A percentile compares a stretch with the other conserved stretches of the same genome.
phyloP scores from a whole-genome alignment of 2,329 filamentous ascomycete genomes.

The Xylogone sp. region DNA sequence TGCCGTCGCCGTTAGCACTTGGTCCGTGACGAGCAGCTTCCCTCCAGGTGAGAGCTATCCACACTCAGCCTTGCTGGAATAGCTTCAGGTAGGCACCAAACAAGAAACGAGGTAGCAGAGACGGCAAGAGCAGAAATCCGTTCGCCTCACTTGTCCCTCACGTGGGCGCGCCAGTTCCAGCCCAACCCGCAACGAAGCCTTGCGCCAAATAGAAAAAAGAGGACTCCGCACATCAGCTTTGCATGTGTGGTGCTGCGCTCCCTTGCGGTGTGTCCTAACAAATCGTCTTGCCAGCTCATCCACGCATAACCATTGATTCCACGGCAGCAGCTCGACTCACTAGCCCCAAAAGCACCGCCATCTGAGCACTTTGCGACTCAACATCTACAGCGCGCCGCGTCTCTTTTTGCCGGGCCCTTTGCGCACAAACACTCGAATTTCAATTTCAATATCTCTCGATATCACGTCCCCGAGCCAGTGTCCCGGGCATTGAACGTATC shows the following conservation, averaged over 20 bases:
- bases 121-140: too few species aligned
- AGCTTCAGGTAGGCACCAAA: slow-evolving; percentile 15
- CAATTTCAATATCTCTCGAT: not conserved
- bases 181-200: slow-evolving; percentile 30
- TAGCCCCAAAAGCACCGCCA: slow-evolving; percentile 13
- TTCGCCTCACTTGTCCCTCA: slow-evolving; percentile 22
- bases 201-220: slow-evolving; percentile 33
- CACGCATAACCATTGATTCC: slow-evolving; percentile 56
- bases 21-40: not conserved
- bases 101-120: too few species aligned
- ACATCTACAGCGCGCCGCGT: slow-evolving; percentile 3
- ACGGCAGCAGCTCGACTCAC: slow-evolving; percentile 27
- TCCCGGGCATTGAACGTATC: not conserved
- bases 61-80: slow-evolving; percentile 16
- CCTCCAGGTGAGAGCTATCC: slow-evolving; percentile 18
- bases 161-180: slow-evolving; percentile 23
- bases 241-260: slow-evolving; percentile 56
- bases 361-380: not conserved
- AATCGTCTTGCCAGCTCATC: slow-evolving; percentile 59
- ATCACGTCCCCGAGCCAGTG: not conserved
- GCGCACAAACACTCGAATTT: slow-evolving; percentile 6
- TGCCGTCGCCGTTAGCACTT: not conserved
- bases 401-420: slow-evolving; percentile 5
- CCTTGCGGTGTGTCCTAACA: slow-evolving; percentile 49
- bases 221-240: slow-evolving; percentile 45